phyloP scores from a whole-genome alignment of 495 filamentous ascomycete species.

The Daldinia vernicosa region DNA sequence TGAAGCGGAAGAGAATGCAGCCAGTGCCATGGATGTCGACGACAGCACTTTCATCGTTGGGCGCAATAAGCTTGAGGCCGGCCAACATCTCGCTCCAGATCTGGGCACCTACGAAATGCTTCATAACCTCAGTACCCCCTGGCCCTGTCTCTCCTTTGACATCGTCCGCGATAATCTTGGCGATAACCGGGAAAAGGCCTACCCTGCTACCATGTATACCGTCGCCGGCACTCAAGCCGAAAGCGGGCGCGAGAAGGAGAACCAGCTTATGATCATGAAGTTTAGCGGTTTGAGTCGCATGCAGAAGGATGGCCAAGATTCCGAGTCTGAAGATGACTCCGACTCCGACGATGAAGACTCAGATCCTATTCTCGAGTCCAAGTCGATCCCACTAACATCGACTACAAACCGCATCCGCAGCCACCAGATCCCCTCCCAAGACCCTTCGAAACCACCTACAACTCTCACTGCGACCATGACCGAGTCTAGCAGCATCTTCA shows the following conservation, averaged over 20 bases:
- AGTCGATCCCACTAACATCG: slow-evolving; percentile 81
- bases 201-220: slow-evolving; percentile 92
- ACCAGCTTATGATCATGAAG: slow-evolving; percentile 94
- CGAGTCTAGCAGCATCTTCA: slow-evolving; percentile 85
- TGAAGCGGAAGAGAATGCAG: slow-evolving; percentile 78
- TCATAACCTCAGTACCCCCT: slow-evolving; percentile 87
- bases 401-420: slow-evolving; percentile 92
- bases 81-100: slow-evolving; percentile 90
- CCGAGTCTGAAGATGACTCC: slow-evolving; percentile 76
- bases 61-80: slow-evolving; percentile 82
- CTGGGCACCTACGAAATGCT: slow-evolving; percentile 94
- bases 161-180: slow-evolving; percentile 89
- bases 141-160: slow-evolving; percentile 97
- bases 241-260: slow-evolving; percentile 75
- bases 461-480: slow-evolving; percentile 91
- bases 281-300: slow-evolving; percentile 88
- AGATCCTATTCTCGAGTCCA: slow-evolving; percentile 94
- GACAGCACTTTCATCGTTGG: slow-evolving; percentile 90
- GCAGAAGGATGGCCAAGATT: slow-evolving; percentile 69
- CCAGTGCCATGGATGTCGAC: slow-evolving; percentile 90
- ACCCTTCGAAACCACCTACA: slow-evolving; percentile 73
- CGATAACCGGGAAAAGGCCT: slow-evolving; percentile 81
- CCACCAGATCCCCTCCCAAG: slow-evolving; percentile 75
- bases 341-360: slow-evolving; percentile 76
- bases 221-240: slow-evolving; percentile 95